Evolutionary conservation across 2,329 filamentous ascomycete species (phyloP).

Genomic region (Apiospora kogelbergensis): DNA sequence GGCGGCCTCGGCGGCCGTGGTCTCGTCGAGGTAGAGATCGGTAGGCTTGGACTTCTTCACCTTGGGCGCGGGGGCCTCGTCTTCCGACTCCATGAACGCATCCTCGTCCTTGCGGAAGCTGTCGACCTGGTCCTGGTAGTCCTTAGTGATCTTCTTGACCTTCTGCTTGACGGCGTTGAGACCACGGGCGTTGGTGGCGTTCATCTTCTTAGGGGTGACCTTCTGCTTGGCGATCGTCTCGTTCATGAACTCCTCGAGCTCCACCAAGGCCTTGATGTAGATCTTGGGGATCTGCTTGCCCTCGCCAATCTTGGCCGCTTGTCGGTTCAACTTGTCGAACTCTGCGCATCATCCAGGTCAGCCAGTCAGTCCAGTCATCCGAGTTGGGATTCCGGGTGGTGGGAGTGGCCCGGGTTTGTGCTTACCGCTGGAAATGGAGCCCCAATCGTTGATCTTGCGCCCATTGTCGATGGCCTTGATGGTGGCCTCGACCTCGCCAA

Average conservation of each 20-base stretch:
- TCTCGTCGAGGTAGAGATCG: conserved; percentile 46
- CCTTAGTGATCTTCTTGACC: conserved; percentile 98
- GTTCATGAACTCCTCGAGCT: conserved; percentile 91
- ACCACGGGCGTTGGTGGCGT: conserved; percentile 88
- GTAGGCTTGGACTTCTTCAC: conserved; percentile 54
- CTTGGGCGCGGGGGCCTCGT: conserved; percentile 62
- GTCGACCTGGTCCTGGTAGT: conserved; percentile 85
- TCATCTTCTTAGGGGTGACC: conserved; percentile 97
- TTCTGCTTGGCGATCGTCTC: conserved; percentile 96
- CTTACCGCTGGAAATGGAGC: conserved; percentile 83
- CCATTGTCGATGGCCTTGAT: conserved; percentile 94
- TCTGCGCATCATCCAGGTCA: conserved; percentile 51
- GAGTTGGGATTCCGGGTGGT: not conserved
- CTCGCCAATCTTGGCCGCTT: conserved; percentile 75
- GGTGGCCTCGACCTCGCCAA: conserved; percentile 88
- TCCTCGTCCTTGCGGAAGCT: conserved; percentile 83
- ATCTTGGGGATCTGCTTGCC: conserved; percentile 80
- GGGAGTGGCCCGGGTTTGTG: conserved; percentile 10
- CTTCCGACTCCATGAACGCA: conserved; percentile 81
- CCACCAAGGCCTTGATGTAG: conserved; percentile 90
- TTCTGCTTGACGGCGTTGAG: conserved; percentile 97
- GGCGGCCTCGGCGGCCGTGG: conserved; percentile 32
- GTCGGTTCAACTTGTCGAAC: conserved; percentile 91
- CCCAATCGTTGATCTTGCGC: conserved; percentile 97
- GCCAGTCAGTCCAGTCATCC: not conserved